Percentiles rank a stretch among this genome's conserved stretches.
Evolutionary conservation across 1,284 basidiomycete species (phyloP).

Genomic region (Calocybe gambosa): DNA sequence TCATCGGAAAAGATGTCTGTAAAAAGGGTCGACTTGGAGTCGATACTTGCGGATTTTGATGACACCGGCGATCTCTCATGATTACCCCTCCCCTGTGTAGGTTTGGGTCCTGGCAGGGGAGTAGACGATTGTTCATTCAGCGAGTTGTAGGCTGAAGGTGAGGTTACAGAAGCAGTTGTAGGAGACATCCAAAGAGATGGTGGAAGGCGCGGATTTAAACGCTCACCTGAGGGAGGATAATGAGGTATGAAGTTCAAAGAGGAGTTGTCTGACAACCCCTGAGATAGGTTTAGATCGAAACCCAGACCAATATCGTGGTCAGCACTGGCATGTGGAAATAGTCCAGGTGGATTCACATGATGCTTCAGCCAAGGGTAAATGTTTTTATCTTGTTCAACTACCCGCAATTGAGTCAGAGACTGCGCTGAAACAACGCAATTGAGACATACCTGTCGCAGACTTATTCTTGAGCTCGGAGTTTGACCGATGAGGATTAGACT

Average conservation of each 20-base stretch:
- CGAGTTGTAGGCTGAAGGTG: conserved; percentile 20
- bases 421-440: neutral
- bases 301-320: conserved; percentile 7
- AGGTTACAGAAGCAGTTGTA: conserved; percentile 38
- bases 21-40: conserved; percentile 55
- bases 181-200: conserved; percentile 81
- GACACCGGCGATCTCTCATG: conserved; percentile 29
- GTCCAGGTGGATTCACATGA: conserved; percentile 7
- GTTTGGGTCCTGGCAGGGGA: conserved; percentile 24
- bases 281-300: conserved; percentile 7
- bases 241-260: conserved; percentile 21
- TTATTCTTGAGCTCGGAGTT: conserved; percentile 21
- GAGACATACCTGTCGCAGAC: conserved; percentile 16
- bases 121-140: conserved; percentile 28
- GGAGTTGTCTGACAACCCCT: conserved; percentile 13
- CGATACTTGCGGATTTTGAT: conserved; percentile 35
- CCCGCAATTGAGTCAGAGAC: neutral
- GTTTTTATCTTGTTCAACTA: conserved; percentile 13
- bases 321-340: conserved; percentile 12
- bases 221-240: conserved; percentile 39
- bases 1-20: conserved; percentile 70
- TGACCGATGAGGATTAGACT: conserved; percentile 22
- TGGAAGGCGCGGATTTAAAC: conserved; percentile 49
- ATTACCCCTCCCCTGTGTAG: conserved; percentile 28
- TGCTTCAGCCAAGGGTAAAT: conserved; percentile 14